Evolutionary conservation across 2,329 filamentous ascomycete species (phyloP).

Genomic region (Sporothrix dimorphospora): DNA sequence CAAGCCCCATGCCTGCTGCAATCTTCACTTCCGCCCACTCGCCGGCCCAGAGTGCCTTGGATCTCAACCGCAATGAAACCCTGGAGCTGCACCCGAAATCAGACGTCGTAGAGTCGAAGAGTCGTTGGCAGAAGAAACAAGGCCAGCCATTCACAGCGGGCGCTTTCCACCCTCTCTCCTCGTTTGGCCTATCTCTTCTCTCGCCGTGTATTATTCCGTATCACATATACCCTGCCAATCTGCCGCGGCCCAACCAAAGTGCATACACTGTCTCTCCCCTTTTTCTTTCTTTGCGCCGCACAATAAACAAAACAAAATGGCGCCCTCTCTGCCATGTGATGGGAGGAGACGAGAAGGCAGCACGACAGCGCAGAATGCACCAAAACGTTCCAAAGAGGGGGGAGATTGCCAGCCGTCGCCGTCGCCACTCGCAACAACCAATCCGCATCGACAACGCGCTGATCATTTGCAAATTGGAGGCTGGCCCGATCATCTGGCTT

Average conservation of each 20-base stretch:
- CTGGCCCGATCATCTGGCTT: neutral
- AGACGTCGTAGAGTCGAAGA: neutral
- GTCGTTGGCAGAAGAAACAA: neutral
- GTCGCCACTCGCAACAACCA: constrained; percentile 6
- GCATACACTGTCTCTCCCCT: neutral
- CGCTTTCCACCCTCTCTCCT: neutral
- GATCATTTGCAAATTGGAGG: constrained; percentile 6
- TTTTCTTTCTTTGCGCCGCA: neutral
- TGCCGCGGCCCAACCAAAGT: constrained; percentile 18
- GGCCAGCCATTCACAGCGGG: neutral
- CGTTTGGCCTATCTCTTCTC: neutral
- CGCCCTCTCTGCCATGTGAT: constrained; percentile 22
- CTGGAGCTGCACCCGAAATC: constrained; percentile 1
- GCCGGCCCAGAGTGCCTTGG: neutral
- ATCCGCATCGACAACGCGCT: constrained; percentile 23
- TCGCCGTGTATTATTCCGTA: neutral
- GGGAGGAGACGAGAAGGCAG: neutral
- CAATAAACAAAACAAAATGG: neutral
- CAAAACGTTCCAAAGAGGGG: neutral
- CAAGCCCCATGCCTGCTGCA: neutral
- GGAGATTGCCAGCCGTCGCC: constrained; percentile 20
- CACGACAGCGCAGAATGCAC: neutral
- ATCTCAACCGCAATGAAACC: neutral
- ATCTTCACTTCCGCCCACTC: neutral
- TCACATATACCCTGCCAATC: constrained; percentile 20